Conservation (phyloP, 495 filamentous ascomycete species). For the Daldinia bambusicola region DNA sequence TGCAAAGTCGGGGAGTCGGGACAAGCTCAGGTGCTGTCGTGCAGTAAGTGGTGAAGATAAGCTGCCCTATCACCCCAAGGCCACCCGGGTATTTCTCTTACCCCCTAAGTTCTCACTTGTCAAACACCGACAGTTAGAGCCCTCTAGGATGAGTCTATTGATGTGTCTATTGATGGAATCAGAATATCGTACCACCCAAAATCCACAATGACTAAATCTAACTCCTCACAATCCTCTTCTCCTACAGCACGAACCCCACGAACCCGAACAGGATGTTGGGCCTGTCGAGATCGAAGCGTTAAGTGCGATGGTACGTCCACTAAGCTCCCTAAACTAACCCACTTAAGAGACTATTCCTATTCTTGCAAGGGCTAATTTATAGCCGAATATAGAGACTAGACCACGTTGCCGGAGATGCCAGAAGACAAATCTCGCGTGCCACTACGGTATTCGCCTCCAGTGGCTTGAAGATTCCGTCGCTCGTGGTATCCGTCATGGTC, state of each 20-base stretch:
- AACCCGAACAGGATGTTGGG: constrained; percentile 16
- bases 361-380: constrained; percentile 3
- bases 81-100: neutral
- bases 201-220: neutral
- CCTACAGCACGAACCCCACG: constrained; percentile 4
- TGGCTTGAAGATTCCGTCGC: constrained; percentile 14
- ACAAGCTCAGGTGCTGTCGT: neutral
- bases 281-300: constrained; percentile 20
- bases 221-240: constrained; percentile 1
- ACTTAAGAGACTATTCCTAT: neutral
- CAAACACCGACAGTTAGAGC: neutral
- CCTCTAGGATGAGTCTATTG: neutral
- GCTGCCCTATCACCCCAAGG: constrained; percentile 1
- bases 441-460: constrained; percentile 18
- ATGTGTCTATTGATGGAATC: constrained; percentile 1
- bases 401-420: constrained; percentile 18
- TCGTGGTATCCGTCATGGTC: constrained; percentile 18
- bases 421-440: constrained; percentile 13
- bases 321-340: neutral
- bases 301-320: constrained; percentile 15
- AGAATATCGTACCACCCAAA: neutral
- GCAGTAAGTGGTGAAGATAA: neutral
- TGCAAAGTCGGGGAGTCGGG: neutral
- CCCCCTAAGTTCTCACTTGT: constrained; percentile 5
- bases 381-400: constrained; percentile 14